These are phyloP conservation scores for Meripilus lineatus DNA, from an alignment of 1,284 basidiomycete genomes.

Conservation along the genomic window DNA sequence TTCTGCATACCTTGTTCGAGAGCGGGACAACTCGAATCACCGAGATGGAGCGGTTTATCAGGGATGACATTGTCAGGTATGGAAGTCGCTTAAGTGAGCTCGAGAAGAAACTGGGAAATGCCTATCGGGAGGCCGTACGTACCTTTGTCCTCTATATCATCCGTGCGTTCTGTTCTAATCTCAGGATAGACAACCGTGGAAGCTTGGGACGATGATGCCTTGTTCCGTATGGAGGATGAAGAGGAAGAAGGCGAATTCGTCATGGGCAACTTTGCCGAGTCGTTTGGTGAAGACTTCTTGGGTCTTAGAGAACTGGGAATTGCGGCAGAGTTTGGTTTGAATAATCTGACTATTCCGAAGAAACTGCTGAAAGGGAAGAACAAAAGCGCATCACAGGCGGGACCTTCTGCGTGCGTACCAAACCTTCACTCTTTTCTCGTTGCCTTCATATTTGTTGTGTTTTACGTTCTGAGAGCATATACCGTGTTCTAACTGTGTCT, in stretches of 20 bases:
- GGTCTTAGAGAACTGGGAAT: conserved; percentile 88
- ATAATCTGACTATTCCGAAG: conserved; percentile 75
- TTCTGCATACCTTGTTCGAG: conserved; percentile 86
- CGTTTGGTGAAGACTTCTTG: conserved; percentile 91
- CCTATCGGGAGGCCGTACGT: conserved; percentile 77
- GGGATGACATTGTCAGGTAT: conserved; percentile 85
- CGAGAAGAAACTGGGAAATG: conserved; percentile 79
- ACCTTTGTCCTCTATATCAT: conserved; percentile 1
- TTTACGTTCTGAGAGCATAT: conserved; percentile 9
- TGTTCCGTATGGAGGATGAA: conserved; percentile 66
- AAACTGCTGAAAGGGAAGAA: conserved; percentile 73
- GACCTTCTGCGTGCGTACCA: conserved; percentile 45
- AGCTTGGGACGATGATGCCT: conserved; percentile 69
- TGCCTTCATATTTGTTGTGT: not conserved
- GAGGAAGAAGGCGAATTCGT: conserved; percentile 74
- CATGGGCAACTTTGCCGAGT: conserved; percentile 86
- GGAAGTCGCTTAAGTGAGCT: conserved; percentile 73
- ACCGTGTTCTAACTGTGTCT: conserved; percentile 8
- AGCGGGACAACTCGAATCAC: conserved; percentile 74
- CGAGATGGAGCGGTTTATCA: conserved; percentile 83
- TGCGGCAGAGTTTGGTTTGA: conserved; percentile 81
- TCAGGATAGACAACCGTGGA: conserved; percentile 48
- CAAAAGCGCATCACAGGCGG: conserved; percentile 31
- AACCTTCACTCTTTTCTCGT: not conserved
- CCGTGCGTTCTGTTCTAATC: conserved; percentile 8